Evolutionary conservation across 306 rosid species (phyloP), one percentile per base, ranked within the genome.

Genomic region (Trifolium repens): DNA sequence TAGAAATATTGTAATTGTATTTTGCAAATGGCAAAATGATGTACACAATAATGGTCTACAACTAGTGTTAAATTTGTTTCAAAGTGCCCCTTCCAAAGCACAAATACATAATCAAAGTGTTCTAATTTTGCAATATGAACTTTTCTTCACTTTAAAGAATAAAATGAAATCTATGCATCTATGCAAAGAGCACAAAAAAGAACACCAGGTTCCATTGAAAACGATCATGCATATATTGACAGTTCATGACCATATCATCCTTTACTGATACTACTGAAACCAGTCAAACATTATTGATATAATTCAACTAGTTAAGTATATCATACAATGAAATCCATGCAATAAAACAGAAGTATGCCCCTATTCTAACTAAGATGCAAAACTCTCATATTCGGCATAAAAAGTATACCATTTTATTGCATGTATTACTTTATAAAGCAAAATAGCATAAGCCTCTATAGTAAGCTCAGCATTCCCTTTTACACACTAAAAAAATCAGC

Each of bases 111-210:
- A 44, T 39, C 81, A 77, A 72, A 35, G 52, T 62, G 22, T 70
- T 76, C 54, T 47, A 26, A 60, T 55, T 71, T 72, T 15, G 27
- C 39, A 47, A 71, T 47, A 27, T 47, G 9, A 71, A 11, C 1
- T 10, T 69, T 44, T 26, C 46, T 61, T 58, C 54, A 67, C 43
- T 62, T 67, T 72, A 50, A 24, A 77, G 53, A 82, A 82, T 66
- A 50, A 77, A 82, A 82, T 66, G 59, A 77, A 71, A 65, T 37
- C 8, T 59, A 43, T 15, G 19, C 55, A 65, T 37, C 8, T 59
- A 43, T 15, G 32, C 55, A 54, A 54, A 54, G 14, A 19, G n/a
- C 37, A 77, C 68, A 24, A 47, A 44, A 35, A 17, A 24, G 40
- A 52, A 44, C 26, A 46, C 15, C 26, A 49, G 4, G 54, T 57